Conservation (phyloP, 1,284 basidiomycete species). For the Puccinia coronata region DNA sequence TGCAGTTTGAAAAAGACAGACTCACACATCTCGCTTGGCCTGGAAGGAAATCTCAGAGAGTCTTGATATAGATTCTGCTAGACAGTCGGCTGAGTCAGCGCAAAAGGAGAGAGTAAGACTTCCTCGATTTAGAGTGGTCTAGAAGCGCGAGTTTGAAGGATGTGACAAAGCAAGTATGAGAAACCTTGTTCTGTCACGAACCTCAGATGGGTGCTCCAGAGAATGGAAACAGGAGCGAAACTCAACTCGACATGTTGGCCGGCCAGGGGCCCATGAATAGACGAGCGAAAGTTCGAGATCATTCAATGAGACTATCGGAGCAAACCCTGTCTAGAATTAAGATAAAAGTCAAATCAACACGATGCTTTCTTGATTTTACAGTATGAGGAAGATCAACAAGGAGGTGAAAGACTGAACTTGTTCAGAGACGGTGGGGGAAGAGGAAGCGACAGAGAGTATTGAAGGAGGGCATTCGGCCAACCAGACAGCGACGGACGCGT, state of each 20-base stretch:
- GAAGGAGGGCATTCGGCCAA: conserved; percentile 25
- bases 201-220: conserved; percentile 54
- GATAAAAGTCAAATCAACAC: conserved; percentile 14
- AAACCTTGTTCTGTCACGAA: conserved; percentile 55
- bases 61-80: conserved; percentile 52
- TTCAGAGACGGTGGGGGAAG: background rate
- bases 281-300: background rate
- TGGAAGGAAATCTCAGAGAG: conserved; percentile 31
- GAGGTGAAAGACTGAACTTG: background rate
- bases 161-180: background rate
- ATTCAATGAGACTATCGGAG: background rate
- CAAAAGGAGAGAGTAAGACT: conserved; percentile 58
- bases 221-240: background rate
- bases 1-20: background rate
- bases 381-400: background rate
- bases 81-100: conserved; percentile 60
- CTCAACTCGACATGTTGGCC: conserved; percentile 23
- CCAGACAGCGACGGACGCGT: conserved; percentile 1
- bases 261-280: conserved; percentile 12
- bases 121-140: conserved; percentile 33
- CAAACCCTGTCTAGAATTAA: conserved; percentile 6
- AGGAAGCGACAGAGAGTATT: background rate
- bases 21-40: conserved; percentile 7
- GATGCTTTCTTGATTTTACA: background rate
- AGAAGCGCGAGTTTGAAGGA: background rate